A percentile compares a stretch with the other conserved stretches of the same genome.
phyloP scores from a whole-genome alignment of 192 early-diverging fungal species.

The Coemansia nantahalensis region DNA sequence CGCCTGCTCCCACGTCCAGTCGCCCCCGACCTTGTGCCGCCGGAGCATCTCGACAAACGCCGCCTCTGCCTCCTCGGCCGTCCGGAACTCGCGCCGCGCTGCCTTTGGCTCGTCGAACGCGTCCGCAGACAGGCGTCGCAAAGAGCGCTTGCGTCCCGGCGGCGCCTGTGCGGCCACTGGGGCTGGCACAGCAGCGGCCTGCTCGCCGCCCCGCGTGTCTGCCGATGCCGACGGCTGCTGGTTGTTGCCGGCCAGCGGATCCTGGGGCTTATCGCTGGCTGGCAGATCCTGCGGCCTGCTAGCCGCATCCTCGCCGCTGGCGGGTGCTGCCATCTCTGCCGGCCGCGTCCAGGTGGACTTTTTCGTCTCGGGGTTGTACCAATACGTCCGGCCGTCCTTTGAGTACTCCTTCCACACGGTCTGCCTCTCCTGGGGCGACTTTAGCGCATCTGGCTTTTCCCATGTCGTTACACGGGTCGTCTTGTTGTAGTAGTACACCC shows the following conservation, averaged over 20 bases:
- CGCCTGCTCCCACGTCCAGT: slow-evolving; percentile 93
- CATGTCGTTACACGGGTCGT: slow-evolving; percentile 76
- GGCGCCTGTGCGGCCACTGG: no score
- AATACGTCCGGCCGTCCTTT: slow-evolving; percentile 79
- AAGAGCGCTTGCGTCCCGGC: no score
- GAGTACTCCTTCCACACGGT: slow-evolving; percentile 87
- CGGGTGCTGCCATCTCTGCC: slow-evolving; percentile 45
- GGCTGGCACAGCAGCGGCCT: no score
- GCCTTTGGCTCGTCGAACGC: slow-evolving; percentile 10
- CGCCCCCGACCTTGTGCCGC: slow-evolving; percentile 65
- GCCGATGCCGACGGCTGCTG: no score
- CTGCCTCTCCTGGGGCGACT: slow-evolving; percentile 66
- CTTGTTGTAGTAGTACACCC: slow-evolving; percentile 83
- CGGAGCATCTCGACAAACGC: slow-evolving; percentile 76
- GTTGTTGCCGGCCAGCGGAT: no score
- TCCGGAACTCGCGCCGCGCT: slow-evolving; percentile 59
- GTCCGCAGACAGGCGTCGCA: not conserved
- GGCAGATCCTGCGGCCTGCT: no score
- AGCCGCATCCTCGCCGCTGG: not conserved
- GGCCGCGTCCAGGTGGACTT: slow-evolving; percentile 88
- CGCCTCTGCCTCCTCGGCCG: slow-evolving; percentile 76
- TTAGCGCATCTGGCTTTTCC: slow-evolving; percentile 93
- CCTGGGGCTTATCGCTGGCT: not conserved
- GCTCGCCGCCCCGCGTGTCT: no score
- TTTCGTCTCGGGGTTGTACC: slow-evolving; percentile 73